These are phyloP conservation scores for Skeletonema potamos DNA, from an alignment of 108 stramenopile species.

Conservation along the genomic window DNA sequence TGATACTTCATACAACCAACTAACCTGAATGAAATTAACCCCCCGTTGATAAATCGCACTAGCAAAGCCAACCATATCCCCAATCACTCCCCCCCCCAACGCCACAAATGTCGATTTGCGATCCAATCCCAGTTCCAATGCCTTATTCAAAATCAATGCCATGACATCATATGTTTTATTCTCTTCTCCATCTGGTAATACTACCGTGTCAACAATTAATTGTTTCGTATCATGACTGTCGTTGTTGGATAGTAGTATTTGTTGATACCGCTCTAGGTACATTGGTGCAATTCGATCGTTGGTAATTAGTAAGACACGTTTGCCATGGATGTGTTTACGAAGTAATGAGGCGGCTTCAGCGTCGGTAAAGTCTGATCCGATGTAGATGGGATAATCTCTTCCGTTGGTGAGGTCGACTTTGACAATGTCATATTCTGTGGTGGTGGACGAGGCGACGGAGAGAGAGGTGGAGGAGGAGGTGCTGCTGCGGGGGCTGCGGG, in stretches of 20 bases:
- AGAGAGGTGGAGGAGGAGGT: background rate
- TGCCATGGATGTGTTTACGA: constrained; percentile 56
- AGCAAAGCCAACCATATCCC: constrained; percentile 99
- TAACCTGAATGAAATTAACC: constrained; percentile 92
- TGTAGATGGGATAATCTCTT: constrained; percentile 89
- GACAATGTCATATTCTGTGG: constrained; percentile 58
- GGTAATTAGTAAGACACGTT: constrained; percentile 69
- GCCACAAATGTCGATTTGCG: constrained; percentile 93
- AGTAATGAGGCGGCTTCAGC: constrained; percentile 37
- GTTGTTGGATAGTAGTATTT: constrained; percentile 34
- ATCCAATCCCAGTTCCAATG: constrained; percentile 74
- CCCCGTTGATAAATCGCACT: constrained; percentile 97
- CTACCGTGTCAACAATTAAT: constrained; percentile 59
- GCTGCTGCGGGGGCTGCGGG: background rate
- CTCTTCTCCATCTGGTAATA: constrained; percentile 87
- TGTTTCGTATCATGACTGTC: constrained; percentile 16
- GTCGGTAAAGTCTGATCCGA: constrained; percentile 72
- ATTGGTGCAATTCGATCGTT: constrained; percentile 81
- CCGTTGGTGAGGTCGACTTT: constrained; percentile 77
- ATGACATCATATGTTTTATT: constrained; percentile 72
- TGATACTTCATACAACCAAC: background rate
- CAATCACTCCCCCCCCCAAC: constrained; percentile 97
- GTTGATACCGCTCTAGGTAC: constrained; percentile 71
- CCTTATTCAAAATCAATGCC: constrained; percentile 71
- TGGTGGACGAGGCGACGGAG: constrained; percentile 9